phyloP scores from a whole-genome alignment of 176 grass and related monocot species.

The Paspalum vaginatum region DNA sequence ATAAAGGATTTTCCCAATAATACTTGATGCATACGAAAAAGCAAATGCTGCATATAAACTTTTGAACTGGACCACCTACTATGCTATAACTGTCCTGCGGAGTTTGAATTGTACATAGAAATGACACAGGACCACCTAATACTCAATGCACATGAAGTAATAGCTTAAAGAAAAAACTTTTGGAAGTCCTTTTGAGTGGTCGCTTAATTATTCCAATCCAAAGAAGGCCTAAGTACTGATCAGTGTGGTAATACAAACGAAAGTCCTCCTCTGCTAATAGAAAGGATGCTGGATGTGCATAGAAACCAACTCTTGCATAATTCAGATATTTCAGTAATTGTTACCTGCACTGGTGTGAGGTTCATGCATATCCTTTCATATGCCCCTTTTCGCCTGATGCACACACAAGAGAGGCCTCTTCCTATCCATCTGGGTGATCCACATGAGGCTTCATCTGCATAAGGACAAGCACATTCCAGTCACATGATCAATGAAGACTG shows the following conservation, averaged over 20 bases:
- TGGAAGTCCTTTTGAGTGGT: slow-evolving; percentile 21
- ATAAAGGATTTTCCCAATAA: not conserved
- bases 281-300: not conserved
- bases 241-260: not conserved
- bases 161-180: slow-evolving; percentile 3
- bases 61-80: slow-evolving; percentile 22
- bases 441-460: slow-evolving; percentile 82
- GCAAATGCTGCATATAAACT: not conserved
- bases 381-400: slow-evolving; percentile 85
- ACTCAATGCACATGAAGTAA: slow-evolving; percentile 9
- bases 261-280: not conserved
- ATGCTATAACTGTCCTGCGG: not conserved
- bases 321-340: not conserved
- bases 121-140: not conserved
- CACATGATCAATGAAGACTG: slow-evolving; percentile 1
- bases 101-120: slow-evolving; percentile 17
- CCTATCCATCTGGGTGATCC: slow-evolving; percentile 99
- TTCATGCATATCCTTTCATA: slow-evolving; percentile 90
- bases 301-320: not conserved
- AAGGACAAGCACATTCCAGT: slow-evolving; percentile 15
- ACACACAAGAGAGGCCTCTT: slow-evolving; percentile 88
- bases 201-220: not conserved
- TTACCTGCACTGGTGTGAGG: slow-evolving; percentile 83
- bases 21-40: not conserved
- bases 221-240: not conserved